phyloP scores from a whole-genome alignment of 139 green algal genomes.

The Chlorella sp. region DNA sequence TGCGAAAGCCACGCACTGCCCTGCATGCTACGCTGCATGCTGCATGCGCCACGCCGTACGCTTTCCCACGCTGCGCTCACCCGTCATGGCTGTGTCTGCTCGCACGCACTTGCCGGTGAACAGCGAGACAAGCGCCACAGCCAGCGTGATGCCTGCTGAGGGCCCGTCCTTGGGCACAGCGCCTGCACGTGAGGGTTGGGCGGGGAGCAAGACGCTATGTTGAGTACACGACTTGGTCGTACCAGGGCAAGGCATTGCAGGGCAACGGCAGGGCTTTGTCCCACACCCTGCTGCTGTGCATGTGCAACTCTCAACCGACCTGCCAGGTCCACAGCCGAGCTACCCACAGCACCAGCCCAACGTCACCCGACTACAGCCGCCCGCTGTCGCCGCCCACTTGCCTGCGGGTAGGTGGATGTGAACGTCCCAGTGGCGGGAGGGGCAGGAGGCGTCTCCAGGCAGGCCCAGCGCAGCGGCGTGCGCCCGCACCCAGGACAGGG shows the following conservation, averaged over 20 bases:
- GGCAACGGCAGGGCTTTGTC: no score
- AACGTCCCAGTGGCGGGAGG: conserved; percentile 52
- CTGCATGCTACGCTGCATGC: no score
- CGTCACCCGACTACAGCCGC: neutral
- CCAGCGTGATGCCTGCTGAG: conserved; percentile 90
- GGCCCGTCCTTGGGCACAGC: conserved; percentile 95
- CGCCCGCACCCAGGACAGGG: conserved; percentile 84
- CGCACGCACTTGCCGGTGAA: conserved; percentile 68
- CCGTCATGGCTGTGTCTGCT: conserved; percentile 72
- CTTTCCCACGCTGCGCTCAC: neutral
- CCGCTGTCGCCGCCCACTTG: neutral
- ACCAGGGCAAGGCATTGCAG: no score
- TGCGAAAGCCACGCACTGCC: neutral
- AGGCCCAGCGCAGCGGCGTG: conserved; percentile 48
- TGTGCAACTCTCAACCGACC: no score
- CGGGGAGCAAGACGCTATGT: no score
- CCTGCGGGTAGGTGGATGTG: conserved; percentile 95
- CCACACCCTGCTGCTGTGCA: no score
- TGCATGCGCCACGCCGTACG: neutral
- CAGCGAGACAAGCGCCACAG: conserved; percentile 90
- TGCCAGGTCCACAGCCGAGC: no score
- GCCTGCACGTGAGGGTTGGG: neutral
- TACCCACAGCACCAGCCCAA: no score
- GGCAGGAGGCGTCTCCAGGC: conserved; percentile 5
- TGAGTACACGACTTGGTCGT: no score